phyloP scores from a whole-genome alignment of 2,329 filamentous ascomycete species.

The Xylaria sp. region DNA sequence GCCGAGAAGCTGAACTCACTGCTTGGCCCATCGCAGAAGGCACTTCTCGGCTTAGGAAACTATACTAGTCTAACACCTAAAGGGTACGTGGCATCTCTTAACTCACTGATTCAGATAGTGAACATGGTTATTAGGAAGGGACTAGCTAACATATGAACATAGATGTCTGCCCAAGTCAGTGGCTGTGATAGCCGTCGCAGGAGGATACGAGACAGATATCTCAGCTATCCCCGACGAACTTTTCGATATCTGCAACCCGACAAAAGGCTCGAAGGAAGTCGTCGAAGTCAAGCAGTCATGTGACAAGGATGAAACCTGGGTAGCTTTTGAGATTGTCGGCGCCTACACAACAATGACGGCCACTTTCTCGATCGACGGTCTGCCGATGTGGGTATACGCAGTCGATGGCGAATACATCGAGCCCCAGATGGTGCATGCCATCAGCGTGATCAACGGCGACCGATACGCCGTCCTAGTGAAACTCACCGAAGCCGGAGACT shows the following conservation, averaged over 20 bases:
- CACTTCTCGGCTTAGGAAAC: not conserved
- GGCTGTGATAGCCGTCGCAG: not conserved
- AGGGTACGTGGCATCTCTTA: not conserved
- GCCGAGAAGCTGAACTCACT: not conserved
- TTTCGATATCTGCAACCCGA: not conserved
- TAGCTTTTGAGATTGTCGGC: constrained; percentile 59
- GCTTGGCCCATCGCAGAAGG: not conserved
- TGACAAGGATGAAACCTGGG: not conserved
- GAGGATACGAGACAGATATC: not conserved
- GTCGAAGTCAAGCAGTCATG: not conserved
- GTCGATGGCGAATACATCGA: constrained; percentile 61
- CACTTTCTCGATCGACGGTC: constrained; percentile 57
- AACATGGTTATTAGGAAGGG: not conserved
- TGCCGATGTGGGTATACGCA: constrained; percentile 59
- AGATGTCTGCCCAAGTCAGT: not conserved
- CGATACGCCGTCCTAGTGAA: constrained; percentile 58
- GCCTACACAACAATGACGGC: constrained; percentile 53
- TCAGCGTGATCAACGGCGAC: constrained; percentile 57
- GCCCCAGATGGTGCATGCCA: constrained; percentile 55
- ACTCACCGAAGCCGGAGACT: constrained; percentile 54
- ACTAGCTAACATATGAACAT: not conserved
- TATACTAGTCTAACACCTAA: not conserved
- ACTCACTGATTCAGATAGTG: not conserved
- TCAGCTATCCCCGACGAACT: not conserved
- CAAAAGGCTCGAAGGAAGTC: not conserved